Conservation (phyloP, 257 asterid species). For the Solanum tarapatanum region DNA sequence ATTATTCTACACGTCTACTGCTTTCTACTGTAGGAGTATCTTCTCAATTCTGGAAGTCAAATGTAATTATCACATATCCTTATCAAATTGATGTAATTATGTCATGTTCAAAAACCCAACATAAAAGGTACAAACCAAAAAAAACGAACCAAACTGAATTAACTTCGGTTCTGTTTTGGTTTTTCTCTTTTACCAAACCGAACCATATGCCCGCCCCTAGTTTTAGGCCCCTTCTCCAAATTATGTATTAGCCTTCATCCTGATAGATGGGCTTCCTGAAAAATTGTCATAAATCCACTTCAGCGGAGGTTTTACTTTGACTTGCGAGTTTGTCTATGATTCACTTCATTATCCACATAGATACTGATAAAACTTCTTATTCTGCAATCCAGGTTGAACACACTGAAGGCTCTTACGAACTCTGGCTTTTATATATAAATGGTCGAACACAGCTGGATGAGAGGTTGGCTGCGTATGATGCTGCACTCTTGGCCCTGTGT, state of each 20-base stretch:
- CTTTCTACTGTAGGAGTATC: background rate
- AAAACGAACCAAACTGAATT: background rate
- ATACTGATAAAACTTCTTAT: background rate
- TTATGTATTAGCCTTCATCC: background rate
- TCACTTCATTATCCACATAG: background rate
- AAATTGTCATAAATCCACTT: background rate
- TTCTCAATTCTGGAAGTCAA: background rate
- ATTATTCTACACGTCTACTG: background rate
- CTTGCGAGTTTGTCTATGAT: background rate
- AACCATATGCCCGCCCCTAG: background rate
- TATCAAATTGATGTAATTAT: background rate
- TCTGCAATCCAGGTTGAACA: conserved; percentile 20
- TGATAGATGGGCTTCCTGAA: background rate
- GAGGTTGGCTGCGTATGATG: conserved; percentile 30
- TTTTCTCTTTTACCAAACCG: background rate
- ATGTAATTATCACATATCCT: background rate
- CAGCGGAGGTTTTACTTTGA: background rate
- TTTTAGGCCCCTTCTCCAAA: background rate
- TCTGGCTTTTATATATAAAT: conserved; percentile 38
- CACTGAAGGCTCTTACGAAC: conserved; percentile 24
- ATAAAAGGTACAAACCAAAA: background rate
- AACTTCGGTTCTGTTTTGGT: background rate
- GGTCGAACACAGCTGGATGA: conserved; percentile 29
- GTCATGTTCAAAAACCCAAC: background rate
- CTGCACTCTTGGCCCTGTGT: conserved; percentile 27